phyloP scores from a whole-genome alignment of 1,284 basidiomycete genomes.

The Earliella scabrosa region DNA sequence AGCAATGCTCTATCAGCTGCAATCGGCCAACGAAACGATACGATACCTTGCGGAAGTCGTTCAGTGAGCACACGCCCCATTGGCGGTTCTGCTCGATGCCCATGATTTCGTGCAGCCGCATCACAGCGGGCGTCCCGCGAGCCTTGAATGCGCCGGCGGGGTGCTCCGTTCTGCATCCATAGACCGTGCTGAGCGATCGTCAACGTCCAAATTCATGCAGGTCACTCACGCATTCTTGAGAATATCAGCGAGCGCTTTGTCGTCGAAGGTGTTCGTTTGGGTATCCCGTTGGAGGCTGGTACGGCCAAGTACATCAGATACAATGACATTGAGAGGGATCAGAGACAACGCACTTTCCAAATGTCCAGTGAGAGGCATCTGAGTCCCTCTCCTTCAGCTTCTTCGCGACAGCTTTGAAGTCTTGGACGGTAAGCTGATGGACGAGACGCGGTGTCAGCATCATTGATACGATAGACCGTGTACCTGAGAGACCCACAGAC shows the following conservation, averaged over 20 bases:
- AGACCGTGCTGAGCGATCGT: no score
- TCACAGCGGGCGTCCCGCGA: constrained; percentile 72
- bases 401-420: constrained; percentile 60
- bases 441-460: neutral
- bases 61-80: constrained; percentile 87
- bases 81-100: constrained; percentile 76
- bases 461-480: neutral
- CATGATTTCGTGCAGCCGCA: constrained; percentile 84
- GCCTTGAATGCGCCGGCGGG: constrained; percentile 82
- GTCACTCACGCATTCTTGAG: constrained; percentile 68
- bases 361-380: constrained; percentile 67
- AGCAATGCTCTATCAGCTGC: neutral
- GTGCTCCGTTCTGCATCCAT: constrained; percentile 73
- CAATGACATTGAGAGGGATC: neutral
- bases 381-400: constrained; percentile 45
- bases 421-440: constrained; percentile 50
- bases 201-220: no score
- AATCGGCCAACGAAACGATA: constrained; percentile 12
- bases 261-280: constrained; percentile 65
- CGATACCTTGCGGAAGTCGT: constrained; percentile 83
- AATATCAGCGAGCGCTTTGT: constrained; percentile 71
- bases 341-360: constrained; percentile 57
- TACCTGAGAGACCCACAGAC: constrained; percentile 27
- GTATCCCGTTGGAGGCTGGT: constrained; percentile 61
- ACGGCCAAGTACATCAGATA: neutral